phyloP scores from a whole-genome alignment of 2,329 filamentous ascomycete species.

The Fusarium sp. region DNA sequence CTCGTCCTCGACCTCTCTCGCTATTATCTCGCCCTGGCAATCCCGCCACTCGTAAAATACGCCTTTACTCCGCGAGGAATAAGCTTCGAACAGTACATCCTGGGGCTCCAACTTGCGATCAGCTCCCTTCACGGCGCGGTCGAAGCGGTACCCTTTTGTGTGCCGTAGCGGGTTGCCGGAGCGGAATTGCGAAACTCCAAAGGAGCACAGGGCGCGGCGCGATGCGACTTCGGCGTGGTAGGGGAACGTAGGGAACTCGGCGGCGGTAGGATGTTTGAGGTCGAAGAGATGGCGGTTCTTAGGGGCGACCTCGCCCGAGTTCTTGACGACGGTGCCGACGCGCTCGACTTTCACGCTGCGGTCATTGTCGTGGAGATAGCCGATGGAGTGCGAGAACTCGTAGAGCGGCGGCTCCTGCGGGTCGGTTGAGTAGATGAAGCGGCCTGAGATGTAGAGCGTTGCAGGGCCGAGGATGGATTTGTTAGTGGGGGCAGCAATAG shows the following conservation, averaged over 20 bases:
- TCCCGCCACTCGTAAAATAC: conserved; percentile 55
- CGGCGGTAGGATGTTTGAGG: conserved; percentile 51
- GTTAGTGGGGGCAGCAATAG: conserved; percentile 16
- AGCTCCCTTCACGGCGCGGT: conserved; percentile 47
- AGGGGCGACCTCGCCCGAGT: conserved; percentile 42
- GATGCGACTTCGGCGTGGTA: conserved; percentile 53
- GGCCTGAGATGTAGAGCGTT: conserved; percentile 52
- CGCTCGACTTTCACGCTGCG: conserved; percentile 51
- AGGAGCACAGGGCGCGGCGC: conserved; percentile 48
- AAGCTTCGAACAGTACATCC: conserved; percentile 50
- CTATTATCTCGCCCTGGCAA: conserved; percentile 47
- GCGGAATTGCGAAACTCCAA: conserved; percentile 50
- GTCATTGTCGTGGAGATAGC: conserved; percentile 52
- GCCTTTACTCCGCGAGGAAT: conserved; percentile 41
- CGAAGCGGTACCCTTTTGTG: conserved; percentile 48
- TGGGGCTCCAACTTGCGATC: conserved; percentile 45
- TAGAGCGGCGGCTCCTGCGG: conserved; percentile 51
- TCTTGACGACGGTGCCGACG: conserved; percentile 50
- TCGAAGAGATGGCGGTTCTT: conserved; percentile 54
- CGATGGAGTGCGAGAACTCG: conserved; percentile 55
- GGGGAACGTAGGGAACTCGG: conserved; percentile 49
- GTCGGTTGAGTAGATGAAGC: conserved; percentile 53
- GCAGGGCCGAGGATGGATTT: conserved; percentile 47
- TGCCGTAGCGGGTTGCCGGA: conserved; percentile 40
- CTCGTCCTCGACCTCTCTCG: conserved; percentile 51